Evolutionary conservation across 805 yeast genomes (phyloP), one percentile per base, ranked within the genome.

Genomic region (Yarrowia porcina): DNA sequence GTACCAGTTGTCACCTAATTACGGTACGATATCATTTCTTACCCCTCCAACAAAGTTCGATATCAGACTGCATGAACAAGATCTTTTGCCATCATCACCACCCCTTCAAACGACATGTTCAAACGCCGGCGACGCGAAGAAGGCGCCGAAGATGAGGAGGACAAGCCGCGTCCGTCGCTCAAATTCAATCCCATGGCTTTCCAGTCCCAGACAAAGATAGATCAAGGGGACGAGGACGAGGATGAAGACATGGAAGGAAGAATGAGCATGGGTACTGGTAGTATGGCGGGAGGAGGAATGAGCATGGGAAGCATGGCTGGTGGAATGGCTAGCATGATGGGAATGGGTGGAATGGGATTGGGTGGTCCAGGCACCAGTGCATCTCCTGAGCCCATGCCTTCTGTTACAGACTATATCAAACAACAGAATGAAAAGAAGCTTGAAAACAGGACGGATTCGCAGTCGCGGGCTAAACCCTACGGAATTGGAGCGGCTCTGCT

Each of bases 401-500:
- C 61, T 6, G 61, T 56, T 13, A 39, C 36, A 17, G 61, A 41
- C 39, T 56, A 28, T 17, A 41, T 56, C 33, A 30, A 39, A 30
- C 61, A 56, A 13, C 47, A 39, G 18, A 56, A 56, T n/a, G 61
- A 27, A 23, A 28, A 38, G 28, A 56, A 56, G 61, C 38, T 39
- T 47, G 61, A 18, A n/a, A 39, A 54, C 36, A 9, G 38, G 9
- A n/a, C 21, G 3, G 36, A 39, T 13, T 28, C 61, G n/a, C 25
- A 25, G 13, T 28, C 61, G 3, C 36, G 61, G 18, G 3, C 49
- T 2, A 42, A 20, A n/a, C 61, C 66, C 54, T 91, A 92, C 70
- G 98, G 98, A 7, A 83, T 90, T 38, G 98, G 98, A 36, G 96
- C 96, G 2, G 74, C 80, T 56, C 75, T 93, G 57, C 73, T 93